phyloP scores from a whole-genome alignment of 495 filamentous ascomycete species.

The Aspergillus biplanus region DNA sequence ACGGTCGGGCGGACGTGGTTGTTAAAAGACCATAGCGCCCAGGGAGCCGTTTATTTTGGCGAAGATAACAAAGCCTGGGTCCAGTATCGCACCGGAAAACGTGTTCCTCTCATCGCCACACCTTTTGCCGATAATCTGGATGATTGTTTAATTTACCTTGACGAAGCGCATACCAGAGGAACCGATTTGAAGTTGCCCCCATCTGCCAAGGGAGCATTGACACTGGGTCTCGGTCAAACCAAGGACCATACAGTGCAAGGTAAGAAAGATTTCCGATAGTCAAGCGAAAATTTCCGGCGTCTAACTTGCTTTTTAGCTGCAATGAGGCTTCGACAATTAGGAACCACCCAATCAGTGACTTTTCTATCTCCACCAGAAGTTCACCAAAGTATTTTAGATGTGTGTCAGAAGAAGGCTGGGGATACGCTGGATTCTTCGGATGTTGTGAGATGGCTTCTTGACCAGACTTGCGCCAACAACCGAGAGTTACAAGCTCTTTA shows the following conservation, averaged over 20 bases:
- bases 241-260: slow-evolving; percentile 78
- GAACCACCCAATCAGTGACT: slow-evolving; percentile 58
- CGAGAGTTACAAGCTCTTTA: slow-evolving; percentile 60
- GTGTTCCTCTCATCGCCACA: slow-evolving; percentile 57
- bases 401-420: slow-evolving; percentile 13
- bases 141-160: slow-evolving; percentile 68
- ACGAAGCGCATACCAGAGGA: slow-evolving; percentile 76
- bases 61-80: slow-evolving; percentile 49
- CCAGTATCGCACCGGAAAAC: slow-evolving; percentile 43
- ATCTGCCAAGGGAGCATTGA: slow-evolving; percentile 66
- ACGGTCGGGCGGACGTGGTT: slow-evolving; percentile 54
- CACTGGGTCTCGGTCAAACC: slow-evolving; percentile 63
- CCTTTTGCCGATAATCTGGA: slow-evolving; percentile 61
- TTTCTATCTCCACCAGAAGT: slow-evolving; percentile 63
- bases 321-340: slow-evolving; percentile 66
- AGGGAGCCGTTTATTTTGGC: slow-evolving; percentile 62
- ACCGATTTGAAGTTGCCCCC: slow-evolving; percentile 70
- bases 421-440: slow-evolving; percentile 46
- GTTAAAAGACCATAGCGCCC: slow-evolving; percentile 35
- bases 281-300: slow-evolving; percentile 1
- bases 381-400: slow-evolving; percentile 55
- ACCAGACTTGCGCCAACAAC: slow-evolving; percentile 61
- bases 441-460: slow-evolving; percentile 62
- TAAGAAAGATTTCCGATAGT: slow-evolving; percentile 40
- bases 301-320: slow-evolving; percentile 49